These are phyloP conservation scores for Lizonia empirigonia DNA, from an alignment of 2,329 filamentous ascomycete genomes.

Conservation along the genomic window DNA sequence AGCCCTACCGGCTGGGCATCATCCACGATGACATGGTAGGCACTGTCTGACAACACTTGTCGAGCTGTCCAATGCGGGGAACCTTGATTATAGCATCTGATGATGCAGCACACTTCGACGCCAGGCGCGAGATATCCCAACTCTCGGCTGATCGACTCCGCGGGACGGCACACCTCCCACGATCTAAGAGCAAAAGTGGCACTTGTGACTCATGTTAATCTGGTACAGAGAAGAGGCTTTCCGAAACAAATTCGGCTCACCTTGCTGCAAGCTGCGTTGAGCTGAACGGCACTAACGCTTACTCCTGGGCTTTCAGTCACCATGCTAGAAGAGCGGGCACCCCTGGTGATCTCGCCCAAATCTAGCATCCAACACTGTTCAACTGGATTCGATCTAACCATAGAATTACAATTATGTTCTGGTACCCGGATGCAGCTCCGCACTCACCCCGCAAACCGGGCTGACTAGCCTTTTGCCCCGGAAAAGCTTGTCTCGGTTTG, in stretches of 20 bases:
- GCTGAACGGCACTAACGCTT: background rate
- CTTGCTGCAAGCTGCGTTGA: background rate
- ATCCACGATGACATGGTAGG: background rate
- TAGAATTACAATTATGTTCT: background rate
- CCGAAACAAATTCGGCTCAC: background rate
- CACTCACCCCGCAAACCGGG: constrained; percentile 1
- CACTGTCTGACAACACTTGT: background rate
- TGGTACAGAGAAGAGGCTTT: background rate
- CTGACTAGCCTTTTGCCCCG: background rate
- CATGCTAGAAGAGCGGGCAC: background rate
- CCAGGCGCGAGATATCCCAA: too few relatives aligned
- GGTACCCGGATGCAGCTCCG: constrained; percentile 1
- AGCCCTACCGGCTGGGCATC: background rate
- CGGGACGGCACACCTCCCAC: background rate
- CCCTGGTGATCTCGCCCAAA: background rate
- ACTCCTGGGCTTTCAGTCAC: background rate
- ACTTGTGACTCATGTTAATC: background rate
- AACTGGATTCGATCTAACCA: background rate
- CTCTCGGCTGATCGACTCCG: too few relatives aligned
- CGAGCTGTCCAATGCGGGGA: background rate
- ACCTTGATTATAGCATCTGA: background rate
- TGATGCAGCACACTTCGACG: too few relatives aligned
- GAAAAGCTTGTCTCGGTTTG: constrained; percentile 4
- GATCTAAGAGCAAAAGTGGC: background rate
- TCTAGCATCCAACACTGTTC: background rate